These are phyloP conservation scores for Priceomyces medius DNA, from an alignment of 805 yeast genomes.

Conservation along the genomic window DNA sequence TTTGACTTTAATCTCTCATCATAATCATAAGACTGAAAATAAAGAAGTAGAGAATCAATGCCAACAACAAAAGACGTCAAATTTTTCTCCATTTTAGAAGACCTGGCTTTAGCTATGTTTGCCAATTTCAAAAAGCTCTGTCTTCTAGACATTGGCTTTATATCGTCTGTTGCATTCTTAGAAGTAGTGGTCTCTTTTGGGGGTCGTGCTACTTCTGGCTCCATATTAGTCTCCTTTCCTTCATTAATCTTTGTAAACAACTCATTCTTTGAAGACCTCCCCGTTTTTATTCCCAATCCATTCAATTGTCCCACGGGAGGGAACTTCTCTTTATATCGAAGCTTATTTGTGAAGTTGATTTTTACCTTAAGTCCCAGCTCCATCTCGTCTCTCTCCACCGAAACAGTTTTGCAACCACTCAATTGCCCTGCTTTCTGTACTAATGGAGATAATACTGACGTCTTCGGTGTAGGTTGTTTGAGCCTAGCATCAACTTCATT, in stretches of 20 bases:
- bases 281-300: conserved; percentile 12
- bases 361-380: conserved; percentile 26
- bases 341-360: conserved; percentile 19
- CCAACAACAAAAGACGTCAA: conserved; percentile 22
- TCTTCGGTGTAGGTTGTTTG: conserved; percentile 1
- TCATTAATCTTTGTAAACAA: background rate
- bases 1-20: conserved; percentile 31
- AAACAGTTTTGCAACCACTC: background rate
- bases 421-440: background rate
- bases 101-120: conserved; percentile 14
- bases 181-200: background rate
- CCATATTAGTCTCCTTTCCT: background rate
- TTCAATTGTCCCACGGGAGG: conserved; percentile 6
- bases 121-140: conserved; percentile 22
- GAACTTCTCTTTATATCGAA: conserved; percentile 14
- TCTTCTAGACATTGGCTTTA: conserved; percentile 10
- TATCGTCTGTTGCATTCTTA: background rate
- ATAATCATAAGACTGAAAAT: conserved; percentile 27
- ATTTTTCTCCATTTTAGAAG: conserved; percentile 16
- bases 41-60: conserved; percentile 27
- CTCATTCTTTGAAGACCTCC: conserved; percentile 5
- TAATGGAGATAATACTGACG: background rate
- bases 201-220: background rate
- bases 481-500: background rate
- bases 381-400: conserved; percentile 3